Conservation (phyloP, 495 filamentous ascomycete species). For the Cryomyces minteri region DNA sequence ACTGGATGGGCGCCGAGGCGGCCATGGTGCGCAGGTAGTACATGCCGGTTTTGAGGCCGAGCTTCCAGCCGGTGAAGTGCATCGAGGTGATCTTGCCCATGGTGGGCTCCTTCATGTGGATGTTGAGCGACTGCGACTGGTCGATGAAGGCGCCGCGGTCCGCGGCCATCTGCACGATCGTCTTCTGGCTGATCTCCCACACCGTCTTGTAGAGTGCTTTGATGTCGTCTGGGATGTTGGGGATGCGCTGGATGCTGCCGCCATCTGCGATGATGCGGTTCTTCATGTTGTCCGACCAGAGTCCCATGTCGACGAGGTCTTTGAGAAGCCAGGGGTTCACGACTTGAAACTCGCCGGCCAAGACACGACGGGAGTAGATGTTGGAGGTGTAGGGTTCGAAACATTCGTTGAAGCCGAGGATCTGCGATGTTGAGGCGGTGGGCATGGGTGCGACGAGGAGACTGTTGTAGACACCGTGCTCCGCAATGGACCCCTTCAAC, state of each 20-base stretch:
- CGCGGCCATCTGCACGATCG: constrained; percentile 90
- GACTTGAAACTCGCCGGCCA: constrained; percentile 97
- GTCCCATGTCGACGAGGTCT: constrained; percentile 90
- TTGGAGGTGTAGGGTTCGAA: constrained; percentile 99
- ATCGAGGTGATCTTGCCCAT: constrained; percentile 99
- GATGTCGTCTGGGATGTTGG: constrained; percentile 88
- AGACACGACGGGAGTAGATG: constrained; percentile 95
- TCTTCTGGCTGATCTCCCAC: constrained; percentile 97
- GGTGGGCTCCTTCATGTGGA: constrained; percentile 95
- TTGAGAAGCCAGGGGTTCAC: constrained; percentile 98
- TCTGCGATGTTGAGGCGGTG: constrained; percentile 89
- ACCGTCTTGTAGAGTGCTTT: constrained; percentile 98
- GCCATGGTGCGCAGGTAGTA: constrained; percentile 99
- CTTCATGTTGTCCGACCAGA: constrained; percentile 99
- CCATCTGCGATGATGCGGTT: constrained; percentile 97
- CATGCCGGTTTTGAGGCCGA: constrained; percentile 98
- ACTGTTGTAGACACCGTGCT: constrained; percentile 87
- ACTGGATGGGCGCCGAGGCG: constrained; percentile 90
- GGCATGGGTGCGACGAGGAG: constrained; percentile 94
- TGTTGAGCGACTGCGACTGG: constrained; percentile 96
- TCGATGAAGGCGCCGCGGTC: constrained; percentile 97
- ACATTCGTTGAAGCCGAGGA: constrained; percentile 96
- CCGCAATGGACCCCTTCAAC: constrained; percentile 76
- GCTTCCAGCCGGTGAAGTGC: constrained; percentile 99
- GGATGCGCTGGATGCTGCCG: constrained; percentile 89